Evolutionary conservation across 2,329 filamentous ascomycete species (phyloP).

Genomic region (Fusarium paranaense): DNA sequence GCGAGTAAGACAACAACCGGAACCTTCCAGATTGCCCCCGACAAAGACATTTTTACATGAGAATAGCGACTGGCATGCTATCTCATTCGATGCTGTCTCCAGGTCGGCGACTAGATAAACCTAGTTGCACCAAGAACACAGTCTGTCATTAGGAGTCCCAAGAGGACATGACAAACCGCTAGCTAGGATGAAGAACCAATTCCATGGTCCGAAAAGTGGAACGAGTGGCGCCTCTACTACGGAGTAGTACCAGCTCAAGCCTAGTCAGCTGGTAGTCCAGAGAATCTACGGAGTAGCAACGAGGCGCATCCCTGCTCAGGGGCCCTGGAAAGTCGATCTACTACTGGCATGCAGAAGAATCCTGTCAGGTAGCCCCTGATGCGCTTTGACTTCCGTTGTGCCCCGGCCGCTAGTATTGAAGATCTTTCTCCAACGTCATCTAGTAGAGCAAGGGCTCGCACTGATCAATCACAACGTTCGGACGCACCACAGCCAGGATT

Average conservation of each 20-base stretch:
- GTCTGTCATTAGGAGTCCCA: neutral
- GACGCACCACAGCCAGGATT: neutral
- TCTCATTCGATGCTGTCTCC: neutral
- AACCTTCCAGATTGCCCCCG: neutral
- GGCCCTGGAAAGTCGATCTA: neutral
- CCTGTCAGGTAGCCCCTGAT: neutral
- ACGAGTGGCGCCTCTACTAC: neutral
- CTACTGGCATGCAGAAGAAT: neutral
- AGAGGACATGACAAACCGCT: neutral
- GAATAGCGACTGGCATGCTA: neutral
- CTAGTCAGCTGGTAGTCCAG: neutral
- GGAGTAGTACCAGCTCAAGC: neutral
- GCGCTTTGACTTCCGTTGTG: slow-evolving; percentile 1
- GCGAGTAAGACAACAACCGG: neutral
- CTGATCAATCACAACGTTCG: neutral
- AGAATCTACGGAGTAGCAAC: neutral
- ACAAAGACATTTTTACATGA: neutral
- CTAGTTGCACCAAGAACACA: neutral
- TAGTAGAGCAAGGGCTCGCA: neutral
- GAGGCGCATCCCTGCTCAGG: neutral
- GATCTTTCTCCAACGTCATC: neutral
- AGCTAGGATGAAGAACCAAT: neutral
- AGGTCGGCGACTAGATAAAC: neutral
- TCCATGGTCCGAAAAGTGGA: slow-evolving; percentile 1
- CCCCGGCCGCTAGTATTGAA: neutral